Base-by-base conservation (phyloP, 495 filamentous ascomycete genomes). In the Chaetomium fimeti region DNA sequence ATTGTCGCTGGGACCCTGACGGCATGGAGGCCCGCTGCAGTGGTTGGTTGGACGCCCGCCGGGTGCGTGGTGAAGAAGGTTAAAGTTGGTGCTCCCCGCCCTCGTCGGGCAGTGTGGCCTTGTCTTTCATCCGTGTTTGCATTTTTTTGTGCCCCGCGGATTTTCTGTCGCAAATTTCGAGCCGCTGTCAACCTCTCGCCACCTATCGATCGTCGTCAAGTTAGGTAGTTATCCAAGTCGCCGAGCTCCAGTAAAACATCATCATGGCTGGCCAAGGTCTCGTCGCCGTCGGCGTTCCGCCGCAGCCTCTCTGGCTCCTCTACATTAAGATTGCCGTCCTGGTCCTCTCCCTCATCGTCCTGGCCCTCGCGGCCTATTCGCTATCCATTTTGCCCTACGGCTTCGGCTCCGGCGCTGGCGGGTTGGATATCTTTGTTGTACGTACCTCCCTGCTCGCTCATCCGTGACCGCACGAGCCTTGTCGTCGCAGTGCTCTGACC, bases 371-470 rank as follows among this genome's bases (percentile, higher is more conserved):
- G 29, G 76, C 73, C 4, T 76, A 73, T 64, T 59, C 68, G 9
- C 22, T 74, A n/a, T 70, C 73, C 29, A 48, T 77, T 32, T 67
- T 66, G 24, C 57, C 63, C 32, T n/a, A n/a, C n/a, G n/a, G n/a
- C 20, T 51, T 27, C 40, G 62, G 67, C 58, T 67, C 57, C 15
- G 75, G 71, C 24, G 59, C 72, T n/a, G 66, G 67, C 9, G 73
- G 67, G 12, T 67, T 78, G 58, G 54, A 75, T 45, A 68, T 80
- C 38, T 79, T 78, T 25, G 60, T 71, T 15, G 78, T 80, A 73
- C 61, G 72, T 62, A 5, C 25, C 24, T 5, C 18, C 16, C 42
- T 32, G 7, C 32, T 6, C 2, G 5, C 13, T 0, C 48, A 25
- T 7, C 20, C 8, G 45, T 16, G 2, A 0, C 16, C 52, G 42